These are phyloP conservation scores for Lyophyllum shimeji DNA, from an alignment of 768 basidiomycete species.

Conservation along the genomic window DNA sequence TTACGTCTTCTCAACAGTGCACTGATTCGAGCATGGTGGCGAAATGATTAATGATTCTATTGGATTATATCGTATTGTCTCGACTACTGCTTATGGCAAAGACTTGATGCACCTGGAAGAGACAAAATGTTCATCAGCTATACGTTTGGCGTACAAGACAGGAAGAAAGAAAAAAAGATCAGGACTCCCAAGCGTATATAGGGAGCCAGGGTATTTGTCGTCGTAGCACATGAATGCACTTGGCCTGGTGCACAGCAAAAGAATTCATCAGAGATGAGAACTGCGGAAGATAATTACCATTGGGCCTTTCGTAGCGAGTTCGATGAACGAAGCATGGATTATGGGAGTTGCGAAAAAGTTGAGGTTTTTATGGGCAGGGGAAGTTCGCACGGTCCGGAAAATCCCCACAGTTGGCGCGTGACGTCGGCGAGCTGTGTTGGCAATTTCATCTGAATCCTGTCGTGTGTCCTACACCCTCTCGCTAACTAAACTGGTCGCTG, in stretches of 20 bases:
- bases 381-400: constrained; percentile 8
- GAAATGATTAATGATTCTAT: background rate
- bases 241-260: constrained; percentile 62
- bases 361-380: background rate
- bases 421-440: background rate
- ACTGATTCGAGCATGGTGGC: background rate
- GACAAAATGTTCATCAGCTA: constrained; percentile 1
- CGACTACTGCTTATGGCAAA: background rate
- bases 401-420: constrained; percentile 14
- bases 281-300: constrained; percentile 17
- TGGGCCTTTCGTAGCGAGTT: background rate
- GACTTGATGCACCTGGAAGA: background rate
- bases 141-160: background rate
- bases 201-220: constrained; percentile 47
- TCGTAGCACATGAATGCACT: constrained; percentile 41
- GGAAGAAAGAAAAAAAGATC: constrained; percentile 22
- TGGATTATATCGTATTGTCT: too few relatives aligned
- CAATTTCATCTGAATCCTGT: background rate
- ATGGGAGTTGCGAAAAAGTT: too few relatives aligned
- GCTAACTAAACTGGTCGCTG: constrained; percentile 1
- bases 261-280: constrained; percentile 37
- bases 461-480: background rate
- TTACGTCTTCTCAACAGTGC: constrained; percentile 36
- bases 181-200: constrained; percentile 55
- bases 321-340: constrained; percentile 4